phyloP scores from a whole-genome alignment of 805 yeast genomes.

The Pichia heedii region DNA sequence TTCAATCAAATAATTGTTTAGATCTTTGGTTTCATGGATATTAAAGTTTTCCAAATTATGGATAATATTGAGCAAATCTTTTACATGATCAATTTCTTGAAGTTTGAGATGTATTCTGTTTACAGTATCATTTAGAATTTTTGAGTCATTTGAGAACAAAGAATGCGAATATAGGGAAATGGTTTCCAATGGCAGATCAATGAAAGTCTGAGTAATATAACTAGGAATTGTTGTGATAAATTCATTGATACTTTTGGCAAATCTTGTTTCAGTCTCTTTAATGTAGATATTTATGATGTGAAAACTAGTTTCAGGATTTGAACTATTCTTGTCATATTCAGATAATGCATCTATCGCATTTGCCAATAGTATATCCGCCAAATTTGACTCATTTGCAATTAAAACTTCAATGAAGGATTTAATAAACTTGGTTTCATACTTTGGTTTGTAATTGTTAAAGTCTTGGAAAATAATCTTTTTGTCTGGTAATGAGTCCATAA shows the following conservation, averaged over 20 bases:
- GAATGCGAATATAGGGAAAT: conserved; percentile 23
- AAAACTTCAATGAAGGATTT: conserved; percentile 19
- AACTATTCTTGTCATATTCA: conserved; percentile 10
- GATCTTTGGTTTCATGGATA: conserved; percentile 9
- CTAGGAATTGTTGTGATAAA: conserved; percentile 30
- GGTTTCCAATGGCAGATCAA: conserved; percentile 26
- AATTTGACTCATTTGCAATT: conserved; percentile 12
- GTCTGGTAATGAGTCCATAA: conserved; percentile 19
- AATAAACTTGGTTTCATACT: conserved; percentile 14
- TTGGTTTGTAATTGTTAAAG: conserved; percentile 4
- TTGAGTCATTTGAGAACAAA: background rate
- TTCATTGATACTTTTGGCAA: conserved; percentile 21
- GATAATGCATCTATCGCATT: conserved; percentile 22
- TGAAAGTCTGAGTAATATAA: conserved; percentile 23
- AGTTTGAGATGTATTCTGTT: conserved; percentile 6
- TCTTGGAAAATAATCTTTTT: conserved; percentile 13
- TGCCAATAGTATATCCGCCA: conserved; percentile 15
- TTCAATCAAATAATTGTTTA: conserved; percentile 6
- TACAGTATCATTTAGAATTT: conserved; percentile 1
- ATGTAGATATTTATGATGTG: conserved; percentile 23
- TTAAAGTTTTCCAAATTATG: conserved; percentile 8
- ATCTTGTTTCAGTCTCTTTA: conserved; percentile 14
- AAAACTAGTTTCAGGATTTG: conserved; percentile 21
- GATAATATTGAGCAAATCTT: conserved; percentile 4
- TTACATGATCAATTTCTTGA: background rate